These are phyloP conservation scores for Scheffersomyces cryptocercus DNA, from an alignment of 1,139 yeast species.

Conservation along the genomic window DNA sequence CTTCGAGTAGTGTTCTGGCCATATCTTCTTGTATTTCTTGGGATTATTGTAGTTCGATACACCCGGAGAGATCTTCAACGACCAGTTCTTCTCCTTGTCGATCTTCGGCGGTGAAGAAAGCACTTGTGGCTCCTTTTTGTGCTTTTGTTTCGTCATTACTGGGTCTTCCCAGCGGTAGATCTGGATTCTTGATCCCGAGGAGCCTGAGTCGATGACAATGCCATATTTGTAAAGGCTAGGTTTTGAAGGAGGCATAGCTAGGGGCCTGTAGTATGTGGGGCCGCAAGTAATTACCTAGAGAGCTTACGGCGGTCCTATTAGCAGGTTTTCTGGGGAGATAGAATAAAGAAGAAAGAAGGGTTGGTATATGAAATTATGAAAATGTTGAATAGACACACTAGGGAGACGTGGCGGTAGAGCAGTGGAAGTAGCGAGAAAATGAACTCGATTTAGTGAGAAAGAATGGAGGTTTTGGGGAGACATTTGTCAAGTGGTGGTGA, in stretches of 20 bases:
- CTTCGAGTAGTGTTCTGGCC: constrained; percentile 59
- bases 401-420: too few species aligned
- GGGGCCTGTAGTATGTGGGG: too few species aligned
- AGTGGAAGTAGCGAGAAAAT: too few species aligned
- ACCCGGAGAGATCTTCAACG: constrained; percentile 66
- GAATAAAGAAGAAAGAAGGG: too few species aligned
- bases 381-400: too few species aligned
- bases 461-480: too few species aligned
- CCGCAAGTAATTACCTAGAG: too few species aligned
- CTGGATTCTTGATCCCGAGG: constrained; percentile 76
- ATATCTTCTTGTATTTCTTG: constrained; percentile 46
- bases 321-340: too few species aligned
- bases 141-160: constrained; percentile 15
- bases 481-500: too few species aligned
- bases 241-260: constrained; percentile 1
- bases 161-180: constrained; percentile 68
- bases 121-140: constrained; percentile 21
- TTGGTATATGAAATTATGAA: too few species aligned
- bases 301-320: too few species aligned
- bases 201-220: constrained; percentile 78
- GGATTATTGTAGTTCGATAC: constrained; percentile 55
- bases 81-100: constrained; percentile 60
- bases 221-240: constrained; percentile 48
- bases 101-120: constrained; percentile 63
- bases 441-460: too few species aligned